Evolutionary conservation across 176 grass and related monocot genomes (phyloP), one percentile per base, ranked within the genome.

Genomic region (Paspalum vaginatum): DNA sequence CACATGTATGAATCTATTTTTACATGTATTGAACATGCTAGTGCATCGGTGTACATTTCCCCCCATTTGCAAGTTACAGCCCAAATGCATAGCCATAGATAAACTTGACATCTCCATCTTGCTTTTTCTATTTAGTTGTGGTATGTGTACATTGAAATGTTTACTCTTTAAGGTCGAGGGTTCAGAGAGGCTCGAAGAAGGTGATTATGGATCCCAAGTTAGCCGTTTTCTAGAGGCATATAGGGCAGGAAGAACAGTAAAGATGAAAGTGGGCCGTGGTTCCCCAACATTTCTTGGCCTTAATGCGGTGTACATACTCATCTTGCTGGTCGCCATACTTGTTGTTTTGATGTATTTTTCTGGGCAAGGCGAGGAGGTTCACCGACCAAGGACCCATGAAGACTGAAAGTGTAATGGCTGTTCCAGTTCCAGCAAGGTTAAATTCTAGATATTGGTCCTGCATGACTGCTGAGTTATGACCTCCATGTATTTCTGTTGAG

Each of bases 211-310:
- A 40, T 88, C 91, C 62, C 94, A 97, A 43, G 87, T 97, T 56
- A 94, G 84, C 48, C 86, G 67, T 63, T 97, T 97, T 74, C 84
- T 97, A 11, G 79, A 97, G 70, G 87, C 83, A 57, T 97, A 92
- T 21, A 94, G 87, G 82, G 76, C 79, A 85, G 95, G 91, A 80
- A 94, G 82, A 81, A 92, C 83, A 47, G 78, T 52, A 53, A 94
- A 84, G 74, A 90, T 86, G 64, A 89, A 39, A 76, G 63, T 92
- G 22, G 83, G 78, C 3, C 77, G 82, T 21, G 77, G 80, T 25
- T 80, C 77, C 53, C 76, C 85, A 13, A 64, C 85, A 2, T 32
- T 94, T 22, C 85, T 87, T 0, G 86, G 85, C n/a, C 63, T 92
- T 39, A 91, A 84, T 39, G 79, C 83, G 8, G 11, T 90, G 20